phyloP scores from a whole-genome alignment of 768 basidiomycete genomes.

The Lactarius evosmus region DNA sequence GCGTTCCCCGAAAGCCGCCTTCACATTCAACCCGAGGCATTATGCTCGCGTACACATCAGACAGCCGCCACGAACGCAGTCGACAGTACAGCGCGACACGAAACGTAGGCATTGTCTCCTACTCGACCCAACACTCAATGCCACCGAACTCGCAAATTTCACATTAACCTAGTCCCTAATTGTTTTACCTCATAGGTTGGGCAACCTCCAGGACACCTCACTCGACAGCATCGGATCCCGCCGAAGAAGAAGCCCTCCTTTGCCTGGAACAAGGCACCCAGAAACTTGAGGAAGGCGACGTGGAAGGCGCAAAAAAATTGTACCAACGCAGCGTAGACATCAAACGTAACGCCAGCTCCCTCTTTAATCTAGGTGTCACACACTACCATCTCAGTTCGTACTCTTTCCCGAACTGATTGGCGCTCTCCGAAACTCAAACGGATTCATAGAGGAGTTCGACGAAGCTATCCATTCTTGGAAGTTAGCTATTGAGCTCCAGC shows the following conservation, averaged over 20 bases:
- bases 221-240: constrained; percentile 80
- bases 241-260: constrained; percentile 71
- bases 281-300: constrained; percentile 84
- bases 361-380: constrained; percentile 87
- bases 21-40: neutral
- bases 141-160: constrained; percentile 16
- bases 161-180: constrained; percentile 27
- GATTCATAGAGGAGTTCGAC: constrained; percentile 72
- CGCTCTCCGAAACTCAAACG: constrained; percentile 6
- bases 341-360: constrained; percentile 71
- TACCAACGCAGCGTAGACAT: constrained; percentile 81
- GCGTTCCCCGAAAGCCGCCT: neutral
- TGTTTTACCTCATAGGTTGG: constrained; percentile 51
- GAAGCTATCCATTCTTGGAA: constrained; percentile 85
- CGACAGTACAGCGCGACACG: neutral
- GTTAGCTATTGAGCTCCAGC: constrained; percentile 76
- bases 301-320: constrained; percentile 69
- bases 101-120: constrained; percentile 20
- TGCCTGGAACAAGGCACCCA: constrained; percentile 81
- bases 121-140: neutral
- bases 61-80: neutral
- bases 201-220: constrained; percentile 78
- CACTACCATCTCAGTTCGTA: constrained; percentile 82
- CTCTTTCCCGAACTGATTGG: constrained; percentile 12
- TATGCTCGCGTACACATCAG: neutral